A percentile compares a stretch with the other conserved stretches of the same genome.
phyloP scores from a whole-genome alignment of 2,329 filamentous ascomycete species.

The Arthrobotrys iridis region DNA sequence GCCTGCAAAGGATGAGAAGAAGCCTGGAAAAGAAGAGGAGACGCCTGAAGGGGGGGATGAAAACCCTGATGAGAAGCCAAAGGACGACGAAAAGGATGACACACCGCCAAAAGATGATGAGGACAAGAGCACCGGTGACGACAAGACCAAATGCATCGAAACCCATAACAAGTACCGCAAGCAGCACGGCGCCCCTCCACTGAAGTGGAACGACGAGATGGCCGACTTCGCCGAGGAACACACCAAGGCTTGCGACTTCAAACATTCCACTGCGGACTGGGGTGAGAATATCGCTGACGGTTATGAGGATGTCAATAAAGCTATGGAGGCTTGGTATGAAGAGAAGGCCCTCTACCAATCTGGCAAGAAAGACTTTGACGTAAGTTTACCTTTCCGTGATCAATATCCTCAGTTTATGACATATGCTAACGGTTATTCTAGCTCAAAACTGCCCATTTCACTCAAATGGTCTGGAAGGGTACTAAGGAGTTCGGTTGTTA shows the following conservation, averaged over 20 bases:
- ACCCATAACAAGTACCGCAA: conserved; percentile 87
- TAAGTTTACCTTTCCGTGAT: neutral
- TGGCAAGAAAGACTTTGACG: conserved; percentile 66
- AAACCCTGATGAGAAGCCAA: neutral
- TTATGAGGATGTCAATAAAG: conserved; percentile 70
- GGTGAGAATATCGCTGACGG: conserved; percentile 92
- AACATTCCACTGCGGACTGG: conserved; percentile 76
- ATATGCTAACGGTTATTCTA: conserved; percentile 12
- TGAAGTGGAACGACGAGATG: conserved; percentile 74
- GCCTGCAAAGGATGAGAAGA: neutral
- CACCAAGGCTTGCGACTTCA: conserved; percentile 75
- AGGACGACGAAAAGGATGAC: neutral
- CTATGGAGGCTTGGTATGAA: conserved; percentile 90
- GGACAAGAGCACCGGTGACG: neutral
- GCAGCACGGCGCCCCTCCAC: conserved; percentile 76
- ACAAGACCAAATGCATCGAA: conserved; percentile 64
- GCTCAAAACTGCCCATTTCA: conserved; percentile 49
- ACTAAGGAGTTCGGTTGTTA: conserved; percentile 72
- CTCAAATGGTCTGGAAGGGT: conserved; percentile 77
- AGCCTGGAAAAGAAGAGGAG: neutral
- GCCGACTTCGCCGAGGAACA: conserved; percentile 72
- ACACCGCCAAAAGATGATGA: neutral
- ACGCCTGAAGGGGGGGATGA: neutral
- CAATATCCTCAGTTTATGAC: neutral
- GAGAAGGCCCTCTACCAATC: conserved; percentile 72